Evolutionary conservation across 208 protist species (phyloP).

Genomic region (Trichomonas tenax): DNA sequence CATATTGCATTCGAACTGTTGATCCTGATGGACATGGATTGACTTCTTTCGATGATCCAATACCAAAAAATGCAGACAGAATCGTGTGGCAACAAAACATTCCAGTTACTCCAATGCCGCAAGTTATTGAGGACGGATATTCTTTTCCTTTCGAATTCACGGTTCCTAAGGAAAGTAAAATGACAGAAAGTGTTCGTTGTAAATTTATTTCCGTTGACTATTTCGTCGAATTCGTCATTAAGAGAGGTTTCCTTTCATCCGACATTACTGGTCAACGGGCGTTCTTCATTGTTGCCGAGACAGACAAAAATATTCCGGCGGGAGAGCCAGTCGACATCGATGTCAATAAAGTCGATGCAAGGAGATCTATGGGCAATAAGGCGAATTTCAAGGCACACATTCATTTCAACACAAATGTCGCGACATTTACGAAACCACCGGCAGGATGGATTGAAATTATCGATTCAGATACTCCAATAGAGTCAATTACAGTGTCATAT

Average conservation of each 20-base stretch:
- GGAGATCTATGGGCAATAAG: background rate
- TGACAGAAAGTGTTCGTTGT: background rate
- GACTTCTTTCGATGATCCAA: background rate
- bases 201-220: background rate
- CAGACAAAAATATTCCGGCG: background rate
- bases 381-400: background rate
- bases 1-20: background rate
- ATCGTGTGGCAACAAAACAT: background rate
- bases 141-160: background rate
- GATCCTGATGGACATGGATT: background rate
- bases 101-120: background rate
- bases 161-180: background rate
- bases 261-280: background rate
- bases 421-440: background rate
- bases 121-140: background rate
- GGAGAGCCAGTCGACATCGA: background rate
- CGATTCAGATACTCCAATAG: background rate
- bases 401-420: background rate
- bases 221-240: background rate
- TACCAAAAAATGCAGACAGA: background rate
- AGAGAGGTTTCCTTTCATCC: background rate
- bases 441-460: background rate
- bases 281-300: background rate
- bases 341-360: background rate
- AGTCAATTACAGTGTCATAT: background rate